Conservation (phyloP, 106 monocot genomes). For the Allium fistulosum region DNA sequence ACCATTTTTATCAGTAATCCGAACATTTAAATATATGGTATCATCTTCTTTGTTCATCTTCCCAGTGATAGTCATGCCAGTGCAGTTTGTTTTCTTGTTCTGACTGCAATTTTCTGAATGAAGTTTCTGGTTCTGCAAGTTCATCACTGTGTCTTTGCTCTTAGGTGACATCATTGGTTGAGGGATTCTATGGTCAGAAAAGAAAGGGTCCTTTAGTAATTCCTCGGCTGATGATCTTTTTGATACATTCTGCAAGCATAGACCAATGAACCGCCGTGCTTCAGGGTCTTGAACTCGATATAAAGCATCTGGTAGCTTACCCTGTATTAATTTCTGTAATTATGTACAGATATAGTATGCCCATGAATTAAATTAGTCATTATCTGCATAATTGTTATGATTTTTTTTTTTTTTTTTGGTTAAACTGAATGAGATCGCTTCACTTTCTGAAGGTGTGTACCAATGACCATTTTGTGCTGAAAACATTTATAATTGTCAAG, state of each 20-base stretch:
- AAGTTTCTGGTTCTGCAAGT: neutral
- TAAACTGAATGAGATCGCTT: no score
- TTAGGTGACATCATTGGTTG: neutral
- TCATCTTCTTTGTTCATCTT: conserved; percentile 80
- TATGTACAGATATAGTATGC: neutral
- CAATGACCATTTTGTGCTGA: no score
- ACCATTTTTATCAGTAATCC: conserved; percentile 68
- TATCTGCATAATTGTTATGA: neutral
- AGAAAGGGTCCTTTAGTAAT: conserved; percentile 74
- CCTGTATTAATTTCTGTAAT: conserved; percentile 23
- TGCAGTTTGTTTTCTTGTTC: neutral
- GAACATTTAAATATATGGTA: conserved; percentile 86
- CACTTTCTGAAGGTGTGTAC: no score
- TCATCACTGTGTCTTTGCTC: neutral
- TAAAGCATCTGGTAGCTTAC: conserved; percentile 77
- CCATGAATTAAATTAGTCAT: neutral
- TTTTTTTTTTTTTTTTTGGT: neutral
- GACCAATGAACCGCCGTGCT: conserved; percentile 59
- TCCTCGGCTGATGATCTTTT: conserved; percentile 67
- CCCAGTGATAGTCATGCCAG: conserved; percentile 90
- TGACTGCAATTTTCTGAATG: neutral
- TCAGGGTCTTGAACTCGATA: conserved; percentile 51
- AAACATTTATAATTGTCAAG: no score
- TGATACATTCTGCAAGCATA: conserved; percentile 49
- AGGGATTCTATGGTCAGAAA: conserved; percentile 15